Percentiles rank a stretch among this genome's conserved stretches.
Conservation (phyloP, 2,329 filamentous ascomycete genomes). For the Fusarium dlaminii region DNA sequence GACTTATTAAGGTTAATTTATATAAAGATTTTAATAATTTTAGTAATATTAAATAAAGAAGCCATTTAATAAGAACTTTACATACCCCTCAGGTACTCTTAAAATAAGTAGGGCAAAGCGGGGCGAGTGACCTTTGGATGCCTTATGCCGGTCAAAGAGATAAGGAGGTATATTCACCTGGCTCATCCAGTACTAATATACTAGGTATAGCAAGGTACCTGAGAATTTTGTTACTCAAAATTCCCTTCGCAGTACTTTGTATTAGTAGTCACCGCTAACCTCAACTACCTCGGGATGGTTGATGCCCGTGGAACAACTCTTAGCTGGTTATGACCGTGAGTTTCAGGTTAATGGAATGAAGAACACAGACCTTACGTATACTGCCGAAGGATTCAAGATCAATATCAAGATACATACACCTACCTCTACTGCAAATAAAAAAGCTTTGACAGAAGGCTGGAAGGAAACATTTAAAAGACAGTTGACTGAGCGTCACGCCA, state of each 20-base stretch:
- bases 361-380: not conserved
- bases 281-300: too few relatives aligned
- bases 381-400: not conserved
- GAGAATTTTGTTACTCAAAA: not conserved
- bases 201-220: not conserved
- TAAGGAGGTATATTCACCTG: too few relatives aligned
- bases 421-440: not conserved
- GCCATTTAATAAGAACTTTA: too few relatives aligned
- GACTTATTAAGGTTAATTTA: too few relatives aligned
- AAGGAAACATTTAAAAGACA: not conserved
- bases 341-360: not conserved
- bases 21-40: too few relatives aligned
- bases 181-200: not conserved
- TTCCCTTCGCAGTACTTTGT: not conserved
- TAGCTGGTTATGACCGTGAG: too few relatives aligned
- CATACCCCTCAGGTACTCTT: too few relatives aligned
- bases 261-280: not conserved
- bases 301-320: not conserved
- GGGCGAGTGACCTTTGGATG: too few relatives aligned
- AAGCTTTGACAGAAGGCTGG: not conserved
- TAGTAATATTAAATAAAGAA: too few relatives aligned
- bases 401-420: too few relatives aligned
- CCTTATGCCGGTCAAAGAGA: too few relatives aligned
- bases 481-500: slow-evolving; percentile 1
- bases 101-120: too few relatives aligned